These are phyloP conservation scores for Scheffersomyces coipomensis DNA, from an alignment of 805 yeast species.

Conservation along the genomic window DNA sequence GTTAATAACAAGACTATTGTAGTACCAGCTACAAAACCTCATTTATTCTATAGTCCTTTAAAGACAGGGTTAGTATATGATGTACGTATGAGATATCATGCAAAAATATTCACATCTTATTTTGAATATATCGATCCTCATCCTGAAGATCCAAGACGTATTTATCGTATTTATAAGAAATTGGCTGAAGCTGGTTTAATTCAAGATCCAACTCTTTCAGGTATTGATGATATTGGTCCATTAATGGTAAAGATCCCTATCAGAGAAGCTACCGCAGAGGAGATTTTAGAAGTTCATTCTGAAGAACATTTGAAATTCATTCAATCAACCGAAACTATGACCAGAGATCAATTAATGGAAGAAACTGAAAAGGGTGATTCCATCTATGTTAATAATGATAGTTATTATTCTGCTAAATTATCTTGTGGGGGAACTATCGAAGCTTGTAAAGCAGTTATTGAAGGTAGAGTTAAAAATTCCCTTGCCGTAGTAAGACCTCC, in stretches of 20 bases:
- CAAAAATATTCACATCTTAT: constrained; percentile 87
- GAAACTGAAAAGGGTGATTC: constrained; percentile 93
- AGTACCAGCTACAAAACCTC: constrained; percentile 64
- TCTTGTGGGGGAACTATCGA: constrained; percentile 98
- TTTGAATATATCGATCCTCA: constrained; percentile 96
- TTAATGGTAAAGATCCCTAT: constrained; percentile 87
- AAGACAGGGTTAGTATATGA: constrained; percentile 96
- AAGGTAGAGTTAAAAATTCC: constrained; percentile 86
- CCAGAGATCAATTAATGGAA: constrained; percentile 69
- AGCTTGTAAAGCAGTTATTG: constrained; percentile 93
- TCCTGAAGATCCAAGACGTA: constrained; percentile 97
- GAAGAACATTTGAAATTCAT: constrained; percentile 75
- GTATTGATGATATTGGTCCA: constrained; percentile 75
- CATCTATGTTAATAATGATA: constrained; percentile 90
- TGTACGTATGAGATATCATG: constrained; percentile 96
- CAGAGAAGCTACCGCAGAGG: constrained; percentile 84
- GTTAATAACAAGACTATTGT: constrained; percentile 20
- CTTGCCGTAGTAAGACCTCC: constrained; percentile 97
- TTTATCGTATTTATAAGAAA: constrained; percentile 88
- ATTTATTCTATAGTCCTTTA: constrained; percentile 65
- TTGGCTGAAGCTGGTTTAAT: constrained; percentile 93
- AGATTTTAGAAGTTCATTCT: constrained; percentile 83
- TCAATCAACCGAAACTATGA: constrained; percentile 73
- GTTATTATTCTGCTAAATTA: constrained; percentile 79
- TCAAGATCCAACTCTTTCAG: constrained; percentile 71